phyloP scores from a whole-genome alignment of 2,329 filamentous ascomycete genomes.

The Elsinoe australis region DNA sequence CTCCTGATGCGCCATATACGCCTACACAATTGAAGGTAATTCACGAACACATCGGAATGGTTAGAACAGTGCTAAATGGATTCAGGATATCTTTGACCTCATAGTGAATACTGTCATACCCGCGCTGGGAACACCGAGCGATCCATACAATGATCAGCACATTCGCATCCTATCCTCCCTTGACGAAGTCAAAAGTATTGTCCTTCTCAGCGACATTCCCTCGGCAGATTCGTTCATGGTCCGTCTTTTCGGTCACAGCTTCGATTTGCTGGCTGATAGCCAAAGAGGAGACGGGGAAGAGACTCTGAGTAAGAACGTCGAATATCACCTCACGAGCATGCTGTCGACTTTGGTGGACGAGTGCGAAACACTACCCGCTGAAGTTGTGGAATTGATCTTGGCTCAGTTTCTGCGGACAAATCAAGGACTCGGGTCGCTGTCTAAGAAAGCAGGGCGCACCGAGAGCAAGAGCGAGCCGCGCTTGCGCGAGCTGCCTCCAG shows the following conservation, averaged over 20 bases:
- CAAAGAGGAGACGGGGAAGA: conserved; percentile 69
- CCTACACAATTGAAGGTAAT: conserved; percentile 79
- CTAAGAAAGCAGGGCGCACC: conserved; percentile 33
- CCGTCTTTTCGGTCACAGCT: conserved; percentile 77
- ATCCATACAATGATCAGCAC: conserved; percentile 89
- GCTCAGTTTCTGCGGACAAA: conserved; percentile 91
- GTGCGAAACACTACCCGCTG: conserved; percentile 63
- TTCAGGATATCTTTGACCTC: conserved; percentile 83
- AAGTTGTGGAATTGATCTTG: conserved; percentile 86
- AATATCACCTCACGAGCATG: conserved; percentile 83
- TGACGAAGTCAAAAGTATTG: conserved; percentile 86
- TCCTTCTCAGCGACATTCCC: conserved; percentile 81
- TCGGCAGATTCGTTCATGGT: conserved; percentile 71
- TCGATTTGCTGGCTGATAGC: conserved; percentile 79
- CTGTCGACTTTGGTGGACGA: conserved; percentile 84
- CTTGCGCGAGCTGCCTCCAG: conserved; percentile 57
- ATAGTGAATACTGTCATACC: conserved; percentile 79
- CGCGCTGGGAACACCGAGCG: conserved; percentile 73
- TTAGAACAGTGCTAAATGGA: conserved; percentile 2
- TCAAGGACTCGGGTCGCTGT: conserved; percentile 45
- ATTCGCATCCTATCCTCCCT: conserved; percentile 84
- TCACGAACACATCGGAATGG: conserved; percentile 15
- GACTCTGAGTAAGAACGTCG: conserved; percentile 83
- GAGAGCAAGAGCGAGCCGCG: not conserved
- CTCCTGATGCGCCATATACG: conserved; percentile 90